These are phyloP conservation scores for Elongisporangium undulatum DNA, from an alignment of 352 stramenopile species.

Conservation along the genomic window DNA sequence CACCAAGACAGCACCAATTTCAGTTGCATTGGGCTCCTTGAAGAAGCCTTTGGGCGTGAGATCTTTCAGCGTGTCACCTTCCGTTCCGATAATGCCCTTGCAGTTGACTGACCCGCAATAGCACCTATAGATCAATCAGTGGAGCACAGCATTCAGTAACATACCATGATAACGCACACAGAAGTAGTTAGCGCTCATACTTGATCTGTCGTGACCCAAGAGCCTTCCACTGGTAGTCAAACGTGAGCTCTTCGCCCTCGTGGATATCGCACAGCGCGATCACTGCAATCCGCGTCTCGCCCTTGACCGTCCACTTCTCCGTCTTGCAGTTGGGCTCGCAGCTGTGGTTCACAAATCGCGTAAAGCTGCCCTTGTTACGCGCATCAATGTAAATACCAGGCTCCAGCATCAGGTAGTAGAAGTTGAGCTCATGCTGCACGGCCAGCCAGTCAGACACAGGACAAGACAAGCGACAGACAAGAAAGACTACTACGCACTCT, in stretches of 20 bases:
- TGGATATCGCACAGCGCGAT: constrained; percentile 90
- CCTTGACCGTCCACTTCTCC: constrained; percentile 93
- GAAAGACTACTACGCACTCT: constrained; percentile 19
- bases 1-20: constrained; percentile 40
- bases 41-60: constrained; percentile 49
- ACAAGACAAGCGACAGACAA: background rate
- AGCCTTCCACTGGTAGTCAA: constrained; percentile 96
- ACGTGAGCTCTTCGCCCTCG: constrained; percentile 90
- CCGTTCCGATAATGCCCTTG: constrained; percentile 73
- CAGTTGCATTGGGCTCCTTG: constrained; percentile 51
- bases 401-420: constrained; percentile 82
- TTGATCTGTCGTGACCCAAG: constrained; percentile 78
- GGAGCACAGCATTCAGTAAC: background rate
- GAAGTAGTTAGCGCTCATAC: constrained; percentile 6
- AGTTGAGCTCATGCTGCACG: constrained; percentile 72
- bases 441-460: background rate
- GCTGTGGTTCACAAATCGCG: constrained; percentile 96
- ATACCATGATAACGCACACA: background rate
- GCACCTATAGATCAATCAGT: constrained; percentile 20
- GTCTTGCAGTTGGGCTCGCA: constrained; percentile 95
- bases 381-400: constrained; percentile 88
- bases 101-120: constrained; percentile 61
- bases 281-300: constrained; percentile 92
- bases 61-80: constrained; percentile 33
- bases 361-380: constrained; percentile 89